Base-by-base conservation (phyloP, 148 eudicot genomes). In the Linanthus parryae region DNA sequence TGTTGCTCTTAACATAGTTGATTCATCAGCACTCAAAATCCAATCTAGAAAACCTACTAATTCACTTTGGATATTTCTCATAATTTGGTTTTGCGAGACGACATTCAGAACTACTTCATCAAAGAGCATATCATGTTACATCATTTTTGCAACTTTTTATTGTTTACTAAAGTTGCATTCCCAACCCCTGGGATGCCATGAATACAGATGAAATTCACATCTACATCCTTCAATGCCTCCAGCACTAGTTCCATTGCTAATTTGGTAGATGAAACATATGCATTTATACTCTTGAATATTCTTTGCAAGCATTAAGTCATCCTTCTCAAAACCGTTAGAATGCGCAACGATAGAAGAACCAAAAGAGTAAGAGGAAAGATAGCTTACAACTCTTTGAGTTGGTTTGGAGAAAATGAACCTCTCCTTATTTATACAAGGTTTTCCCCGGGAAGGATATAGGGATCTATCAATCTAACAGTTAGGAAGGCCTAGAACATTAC, bases 101-200 rank as follows among this genome's bases (percentile, higher is more conserved):
- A 64, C 57, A 12, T 65, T 70, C 57, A 76, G 49, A 24, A 59
- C 72, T 34, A 64, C 68, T 12, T 80, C 85, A 66, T 80, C 79
- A 64, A 76, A 80, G 51, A 73, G 31, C 2, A 48, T 53, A 34
- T 30, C 44, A 12, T 36, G 56, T 56, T 50, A 76, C n/a, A 56
- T 62, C 25, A 42, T 48, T 23, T 58, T 54, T 0, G 39, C 59
- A 5, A 80, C 70, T 56, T 64, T 54, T 35, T n/a, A n/a, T n/a
- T n/a, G n/a, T 62, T 55, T 13, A 63, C 73, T 42, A 75, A 37
- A 10, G 75, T 71, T 15, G 81, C 75, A 42, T 79, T 75, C 15
- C 78, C 85, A 25, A 72, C 69, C 6, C 84, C 80, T 4, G 65
- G 75, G 81, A 79, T 72, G 14, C 80, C 84, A 59, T 67, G 75